Conservation (phyloP, 2,329 filamentous ascomycete species). For the Penicillium sp. region DNA sequence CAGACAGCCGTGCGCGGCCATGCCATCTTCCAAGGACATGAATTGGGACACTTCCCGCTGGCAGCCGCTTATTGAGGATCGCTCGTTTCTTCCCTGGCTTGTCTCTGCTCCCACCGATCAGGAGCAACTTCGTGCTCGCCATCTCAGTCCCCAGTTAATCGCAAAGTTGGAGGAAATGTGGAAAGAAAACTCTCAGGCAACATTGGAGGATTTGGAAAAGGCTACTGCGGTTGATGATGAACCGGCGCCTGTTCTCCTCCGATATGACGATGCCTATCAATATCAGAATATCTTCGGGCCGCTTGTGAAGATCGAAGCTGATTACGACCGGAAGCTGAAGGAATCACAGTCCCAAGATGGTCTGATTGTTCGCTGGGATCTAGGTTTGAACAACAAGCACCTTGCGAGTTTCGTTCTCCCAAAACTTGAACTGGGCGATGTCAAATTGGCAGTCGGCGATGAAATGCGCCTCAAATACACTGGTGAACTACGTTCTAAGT, state of each 20-base stretch:
- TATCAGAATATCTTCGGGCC: constrained; percentile 99
- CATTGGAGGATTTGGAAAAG: constrained; percentile 86
- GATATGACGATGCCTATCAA: constrained; percentile 95
- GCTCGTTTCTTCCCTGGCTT: constrained; percentile 90
- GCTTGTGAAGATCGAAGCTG: constrained; percentile 96
- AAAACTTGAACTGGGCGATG: constrained; percentile 94
- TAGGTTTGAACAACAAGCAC: constrained; percentile 95
- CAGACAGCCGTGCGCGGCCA: constrained; percentile 90
- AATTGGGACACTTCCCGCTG: constrained; percentile 98
- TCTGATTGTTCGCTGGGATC: constrained; percentile 89
- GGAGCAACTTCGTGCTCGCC: constrained; percentile 89
- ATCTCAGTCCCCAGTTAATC: constrained; percentile 89
- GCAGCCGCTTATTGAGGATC: constrained; percentile 96
- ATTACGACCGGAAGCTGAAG: constrained; percentile 98
- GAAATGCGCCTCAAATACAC: constrained; percentile 98
- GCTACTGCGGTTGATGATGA: constrained; percentile 89
- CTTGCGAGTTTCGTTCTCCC: constrained; percentile 91
- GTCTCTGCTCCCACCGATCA: constrained; percentile 84
- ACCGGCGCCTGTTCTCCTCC: constrained; percentile 81
- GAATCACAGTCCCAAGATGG: constrained; percentile 96
- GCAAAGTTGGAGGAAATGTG: constrained; percentile 96
- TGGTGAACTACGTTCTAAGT: constrained; percentile 81
- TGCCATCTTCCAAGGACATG: constrained; percentile 97
- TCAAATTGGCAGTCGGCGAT: constrained; percentile 94
- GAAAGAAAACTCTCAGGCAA: constrained; percentile 90